These are phyloP conservation scores for Trametopsis cervina DNA, from an alignment of 768 basidiomycete species.

Conservation along the genomic window DNA sequence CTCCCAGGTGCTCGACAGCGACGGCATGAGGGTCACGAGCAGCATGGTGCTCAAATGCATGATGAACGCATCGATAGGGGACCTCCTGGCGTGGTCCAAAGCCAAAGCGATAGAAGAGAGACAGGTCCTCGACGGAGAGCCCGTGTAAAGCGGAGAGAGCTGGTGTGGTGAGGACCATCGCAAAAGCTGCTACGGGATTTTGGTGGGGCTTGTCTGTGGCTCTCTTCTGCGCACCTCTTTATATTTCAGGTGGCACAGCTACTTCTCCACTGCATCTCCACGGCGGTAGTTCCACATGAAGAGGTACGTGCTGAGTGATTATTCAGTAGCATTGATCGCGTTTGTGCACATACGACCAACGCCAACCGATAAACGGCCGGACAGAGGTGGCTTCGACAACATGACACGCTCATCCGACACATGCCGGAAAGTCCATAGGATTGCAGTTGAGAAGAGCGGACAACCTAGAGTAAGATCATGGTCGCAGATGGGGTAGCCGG, in stretches of 20 bases:
- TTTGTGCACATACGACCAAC: constrained; percentile 8
- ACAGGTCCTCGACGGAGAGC: constrained; percentile 35
- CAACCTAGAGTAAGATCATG: constrained; percentile 4
- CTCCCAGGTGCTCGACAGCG: constrained; percentile 41
- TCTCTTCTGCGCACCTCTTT: constrained; percentile 4
- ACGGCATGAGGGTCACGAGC: constrained; percentile 32
- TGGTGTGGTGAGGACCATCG: constrained; percentile 12
- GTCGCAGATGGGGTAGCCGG: constrained; percentile 2
- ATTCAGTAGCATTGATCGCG: constrained; percentile 2
- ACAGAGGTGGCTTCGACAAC: constrained; percentile 9
- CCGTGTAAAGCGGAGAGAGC: constrained; percentile 3
- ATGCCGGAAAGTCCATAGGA: constrained; percentile 5
- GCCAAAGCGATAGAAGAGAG: constrained; percentile 39
- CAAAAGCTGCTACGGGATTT: not conserved
- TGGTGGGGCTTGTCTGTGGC: constrained; percentile 1
- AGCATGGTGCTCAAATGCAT: constrained; percentile 46
- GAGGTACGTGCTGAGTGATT: constrained; percentile 2
- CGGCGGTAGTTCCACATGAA: constrained; percentile 4
- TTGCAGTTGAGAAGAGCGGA: constrained; percentile 1
- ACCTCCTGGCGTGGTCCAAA: constrained; percentile 29
- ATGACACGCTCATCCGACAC: constrained; percentile 10
- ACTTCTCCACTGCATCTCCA: constrained; percentile 14
- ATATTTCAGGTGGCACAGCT: constrained; percentile 6
- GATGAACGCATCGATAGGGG: constrained; percentile 46
- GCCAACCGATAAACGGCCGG: constrained; percentile 12